These are phyloP conservation scores for Nymphaea colorata DNA, from an alignment of 164 flowering plant genomes.

Conservation along the genomic window DNA sequence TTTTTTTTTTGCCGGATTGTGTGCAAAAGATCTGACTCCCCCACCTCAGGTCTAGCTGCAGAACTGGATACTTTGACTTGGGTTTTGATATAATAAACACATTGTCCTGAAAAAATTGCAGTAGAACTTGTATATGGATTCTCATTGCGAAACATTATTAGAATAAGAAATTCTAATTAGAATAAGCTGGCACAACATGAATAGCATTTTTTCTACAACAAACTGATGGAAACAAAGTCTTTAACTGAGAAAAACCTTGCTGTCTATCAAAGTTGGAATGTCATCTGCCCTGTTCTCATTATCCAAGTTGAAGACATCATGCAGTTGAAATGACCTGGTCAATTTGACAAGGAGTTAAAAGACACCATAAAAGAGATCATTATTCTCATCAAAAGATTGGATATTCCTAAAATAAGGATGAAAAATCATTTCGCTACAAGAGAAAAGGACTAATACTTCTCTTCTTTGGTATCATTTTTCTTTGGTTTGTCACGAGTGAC, in stretches of 20 bases:
- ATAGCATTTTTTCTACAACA: background rate
- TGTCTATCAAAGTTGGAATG: conserved; percentile 82
- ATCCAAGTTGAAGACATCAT: conserved; percentile 46
- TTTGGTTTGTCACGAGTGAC: conserved; percentile 31
- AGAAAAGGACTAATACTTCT: conserved; percentile 33
- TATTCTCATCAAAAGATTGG: background rate
- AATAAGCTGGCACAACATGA: background rate
- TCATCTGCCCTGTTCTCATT: conserved; percentile 80
- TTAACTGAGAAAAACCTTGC: conserved; percentile 35
- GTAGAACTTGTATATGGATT: background rate
- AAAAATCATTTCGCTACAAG: background rate
- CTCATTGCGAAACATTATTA: background rate
- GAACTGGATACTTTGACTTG: conserved; percentile 84
- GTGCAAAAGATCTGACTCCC: background rate
- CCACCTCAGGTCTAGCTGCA: conserved; percentile 80
- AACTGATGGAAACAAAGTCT: too few species aligned
- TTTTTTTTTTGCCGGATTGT: too few species aligned
- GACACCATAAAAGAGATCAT: background rate
- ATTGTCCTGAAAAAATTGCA: conserved; percentile 52
- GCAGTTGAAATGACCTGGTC: conserved; percentile 49
- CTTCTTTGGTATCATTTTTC: conserved; percentile 88
- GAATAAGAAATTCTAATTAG: background rate
- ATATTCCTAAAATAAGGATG: background rate
- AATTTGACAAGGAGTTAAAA: background rate
- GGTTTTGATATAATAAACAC: conserved; percentile 86